phyloP scores from a whole-genome alignment of 495 filamentous ascomycete species.

The Xylaria flabelliformis region DNA sequence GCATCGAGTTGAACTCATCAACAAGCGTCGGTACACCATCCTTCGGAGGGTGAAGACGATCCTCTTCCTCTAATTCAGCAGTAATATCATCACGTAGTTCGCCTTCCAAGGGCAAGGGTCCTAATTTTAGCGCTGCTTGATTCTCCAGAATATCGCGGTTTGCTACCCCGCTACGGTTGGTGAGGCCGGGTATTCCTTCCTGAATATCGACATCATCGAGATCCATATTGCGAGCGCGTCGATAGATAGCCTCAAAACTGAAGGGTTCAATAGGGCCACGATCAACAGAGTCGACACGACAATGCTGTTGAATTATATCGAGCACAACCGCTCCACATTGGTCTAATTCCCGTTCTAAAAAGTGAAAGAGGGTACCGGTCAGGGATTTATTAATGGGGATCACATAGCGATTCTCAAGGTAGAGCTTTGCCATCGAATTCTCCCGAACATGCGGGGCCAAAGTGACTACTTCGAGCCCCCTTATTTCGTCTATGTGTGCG shows the following conservation, averaged over 20 bases:
- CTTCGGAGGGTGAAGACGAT: conserved; percentile 69
- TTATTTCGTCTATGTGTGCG: conserved; percentile 78
- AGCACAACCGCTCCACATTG: conserved; percentile 79
- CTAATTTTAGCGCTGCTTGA: conserved; percentile 70
- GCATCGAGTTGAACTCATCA: conserved; percentile 77
- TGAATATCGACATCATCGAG: conserved; percentile 79
- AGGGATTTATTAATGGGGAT: conserved; percentile 83
- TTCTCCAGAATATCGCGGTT: conserved; percentile 70
- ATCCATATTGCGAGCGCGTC: conserved; percentile 55
- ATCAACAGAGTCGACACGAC: conserved; percentile 74
- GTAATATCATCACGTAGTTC: conserved; percentile 81
- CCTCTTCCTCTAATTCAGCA: conserved; percentile 81
- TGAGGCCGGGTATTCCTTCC: conserved; percentile 92
- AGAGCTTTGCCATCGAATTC: conserved; percentile 74
- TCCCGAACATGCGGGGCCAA: conserved; percentile 78
- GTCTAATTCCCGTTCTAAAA: conserved; percentile 81
- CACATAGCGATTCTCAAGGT: conserved; percentile 82
- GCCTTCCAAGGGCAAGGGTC: conserved; percentile 77
- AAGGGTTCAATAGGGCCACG: conserved; percentile 77
- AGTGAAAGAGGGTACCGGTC: conserved; percentile 80
- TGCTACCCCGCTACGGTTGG: conserved; percentile 71
- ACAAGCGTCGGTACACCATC: conserved; percentile 69
- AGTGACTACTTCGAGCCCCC: conserved; percentile 68
- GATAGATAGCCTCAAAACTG: conserved; percentile 82
- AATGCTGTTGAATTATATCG: conserved; percentile 73